These are phyloP conservation scores for Kurtzmaniella quercitrusa DNA, from an alignment of 1,139 yeast species.

Conservation along the genomic window DNA sequence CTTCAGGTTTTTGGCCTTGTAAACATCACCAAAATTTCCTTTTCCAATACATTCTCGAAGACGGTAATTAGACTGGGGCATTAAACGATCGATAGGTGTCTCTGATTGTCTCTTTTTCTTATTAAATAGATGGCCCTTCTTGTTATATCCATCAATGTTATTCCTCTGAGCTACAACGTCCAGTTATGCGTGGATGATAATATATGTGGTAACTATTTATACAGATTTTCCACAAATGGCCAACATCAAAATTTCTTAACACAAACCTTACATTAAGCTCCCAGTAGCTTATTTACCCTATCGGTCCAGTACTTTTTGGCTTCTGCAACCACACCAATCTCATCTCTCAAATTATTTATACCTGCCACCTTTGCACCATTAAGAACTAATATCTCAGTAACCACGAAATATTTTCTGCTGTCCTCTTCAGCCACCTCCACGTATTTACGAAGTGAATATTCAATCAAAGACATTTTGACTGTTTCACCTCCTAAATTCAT, in stretches of 20 bases:
- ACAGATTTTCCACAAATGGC: no score
- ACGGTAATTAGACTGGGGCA: constrained; percentile 20
- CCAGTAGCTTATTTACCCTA: constrained; percentile 25
- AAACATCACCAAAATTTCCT: constrained; percentile 89
- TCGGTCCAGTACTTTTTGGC: constrained; percentile 52
- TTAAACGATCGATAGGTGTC: not conserved
- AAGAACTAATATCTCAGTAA: constrained; percentile 67
- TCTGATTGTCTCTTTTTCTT: not conserved
- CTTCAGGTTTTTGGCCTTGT: constrained; percentile 45
- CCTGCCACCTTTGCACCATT: constrained; percentile 53
- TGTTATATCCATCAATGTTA: not conserved
- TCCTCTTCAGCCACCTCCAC: constrained; percentile 22
- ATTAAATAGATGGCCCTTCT: not conserved
- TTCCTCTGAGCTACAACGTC: not conserved
- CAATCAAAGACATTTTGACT: constrained; percentile 45
- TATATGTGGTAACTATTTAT: no score
- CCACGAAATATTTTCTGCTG: constrained; percentile 44
- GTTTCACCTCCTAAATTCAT: constrained; percentile 21
- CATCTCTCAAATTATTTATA: constrained; percentile 17
- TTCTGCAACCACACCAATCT: constrained; percentile 32
- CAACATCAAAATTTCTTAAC: not conserved
- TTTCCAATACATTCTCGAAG: constrained; percentile 64
- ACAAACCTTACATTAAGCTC: not conserved
- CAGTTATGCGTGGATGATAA: no score
- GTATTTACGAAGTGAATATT: constrained; percentile 55